Conservation (phyloP, 2,329 filamentous ascomycete species). For the Cladosporium phlei region DNA sequence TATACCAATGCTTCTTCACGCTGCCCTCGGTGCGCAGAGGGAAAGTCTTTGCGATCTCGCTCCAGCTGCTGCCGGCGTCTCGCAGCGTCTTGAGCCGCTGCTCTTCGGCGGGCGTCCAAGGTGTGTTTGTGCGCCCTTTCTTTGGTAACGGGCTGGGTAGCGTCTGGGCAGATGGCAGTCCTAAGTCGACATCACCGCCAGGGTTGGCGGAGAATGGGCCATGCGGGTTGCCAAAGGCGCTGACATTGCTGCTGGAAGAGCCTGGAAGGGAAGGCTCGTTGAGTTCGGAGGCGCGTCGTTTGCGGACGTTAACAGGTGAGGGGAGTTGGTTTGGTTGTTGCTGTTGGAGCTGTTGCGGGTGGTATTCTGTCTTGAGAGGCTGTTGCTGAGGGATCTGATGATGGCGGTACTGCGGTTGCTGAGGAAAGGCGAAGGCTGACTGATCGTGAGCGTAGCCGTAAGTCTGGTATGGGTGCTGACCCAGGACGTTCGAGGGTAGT, state of each 20-base stretch:
- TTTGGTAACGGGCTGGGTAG: conserved; percentile 57
- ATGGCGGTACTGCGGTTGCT: conserved; percentile 23
- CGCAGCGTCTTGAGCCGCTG: conserved; percentile 89
- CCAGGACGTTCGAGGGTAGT: conserved; percentile 19
- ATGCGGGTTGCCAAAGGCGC: conserved; percentile 25
- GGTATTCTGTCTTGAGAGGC: conserved; percentile 16
- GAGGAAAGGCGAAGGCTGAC: conserved; percentile 24
- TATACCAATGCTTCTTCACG: conserved; percentile 99
- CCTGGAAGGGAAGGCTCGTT: conserved; percentile 24
- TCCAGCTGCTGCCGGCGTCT: conserved; percentile 90
- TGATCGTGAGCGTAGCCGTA: conserved; percentile 29
- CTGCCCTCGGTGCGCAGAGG: conserved; percentile 91
- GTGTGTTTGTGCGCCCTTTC: conserved; percentile 97
- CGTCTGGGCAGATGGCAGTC: conserved; percentile 28
- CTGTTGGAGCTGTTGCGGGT: conserved; percentile 27
- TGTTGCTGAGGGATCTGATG: conserved; percentile 25
- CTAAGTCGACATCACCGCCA: conserved; percentile 14
- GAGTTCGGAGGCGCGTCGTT: conserved; percentile 34
- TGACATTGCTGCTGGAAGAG: conserved; percentile 28
- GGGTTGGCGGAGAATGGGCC: conserved; percentile 23
- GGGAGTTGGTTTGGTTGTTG: conserved; percentile 29
- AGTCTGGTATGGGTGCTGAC: conserved; percentile 26
- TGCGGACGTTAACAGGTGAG: conserved; percentile 31
- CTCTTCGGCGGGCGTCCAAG: conserved; percentile 94
- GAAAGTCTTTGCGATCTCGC: conserved; percentile 97